phyloP scores from a whole-genome alignment of 2,329 filamentous ascomycete genomes.

The Neofusicoccum parvum region DNA sequence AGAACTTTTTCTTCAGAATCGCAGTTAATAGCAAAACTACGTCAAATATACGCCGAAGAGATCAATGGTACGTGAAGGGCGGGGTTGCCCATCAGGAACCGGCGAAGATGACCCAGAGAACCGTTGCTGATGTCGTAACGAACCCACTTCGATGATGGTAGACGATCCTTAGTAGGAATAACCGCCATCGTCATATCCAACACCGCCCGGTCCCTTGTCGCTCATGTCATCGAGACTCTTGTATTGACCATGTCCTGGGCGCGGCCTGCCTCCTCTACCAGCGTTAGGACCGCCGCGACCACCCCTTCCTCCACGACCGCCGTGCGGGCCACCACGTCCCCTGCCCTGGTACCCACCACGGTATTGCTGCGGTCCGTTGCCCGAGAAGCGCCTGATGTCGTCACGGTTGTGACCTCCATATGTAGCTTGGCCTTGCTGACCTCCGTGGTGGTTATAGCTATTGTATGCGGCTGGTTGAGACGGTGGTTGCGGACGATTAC shows the following conservation, averaged over 20 bases:
- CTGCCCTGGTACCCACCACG: conserved; percentile 30
- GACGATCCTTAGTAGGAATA: not conserved
- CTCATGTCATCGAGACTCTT: conserved; percentile 47
- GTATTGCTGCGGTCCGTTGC: conserved; percentile 32
- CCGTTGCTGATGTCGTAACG: too few relatives aligned
- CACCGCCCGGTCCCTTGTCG: conserved; percentile 8
- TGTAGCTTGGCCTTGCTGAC: not conserved
- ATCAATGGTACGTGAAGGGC: not conserved
- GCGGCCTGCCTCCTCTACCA: conserved; percentile 27
- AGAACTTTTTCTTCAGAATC: not conserved
- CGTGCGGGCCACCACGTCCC: conserved; percentile 39
- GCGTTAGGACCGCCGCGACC: conserved; percentile 29
- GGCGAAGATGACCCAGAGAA: not conserved
- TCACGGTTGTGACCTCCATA: conserved; percentile 24
- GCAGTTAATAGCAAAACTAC: not conserved
- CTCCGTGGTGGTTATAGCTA: not conserved
- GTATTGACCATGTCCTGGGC: conserved; percentile 37
- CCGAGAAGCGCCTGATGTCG: conserved; percentile 43
- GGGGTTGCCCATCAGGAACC: not conserved
- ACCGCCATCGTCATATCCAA: conserved; percentile 16
- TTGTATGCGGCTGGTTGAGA: not conserved
- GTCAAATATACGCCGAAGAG: not conserved
- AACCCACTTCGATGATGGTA: too few relatives aligned
- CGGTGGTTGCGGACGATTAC: conserved; percentile 36
- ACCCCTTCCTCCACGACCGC: conserved; percentile 43